Base-by-base conservation (phyloP, 495 filamentous ascomycete genomes). In the Penicillium paxilli region DNA sequence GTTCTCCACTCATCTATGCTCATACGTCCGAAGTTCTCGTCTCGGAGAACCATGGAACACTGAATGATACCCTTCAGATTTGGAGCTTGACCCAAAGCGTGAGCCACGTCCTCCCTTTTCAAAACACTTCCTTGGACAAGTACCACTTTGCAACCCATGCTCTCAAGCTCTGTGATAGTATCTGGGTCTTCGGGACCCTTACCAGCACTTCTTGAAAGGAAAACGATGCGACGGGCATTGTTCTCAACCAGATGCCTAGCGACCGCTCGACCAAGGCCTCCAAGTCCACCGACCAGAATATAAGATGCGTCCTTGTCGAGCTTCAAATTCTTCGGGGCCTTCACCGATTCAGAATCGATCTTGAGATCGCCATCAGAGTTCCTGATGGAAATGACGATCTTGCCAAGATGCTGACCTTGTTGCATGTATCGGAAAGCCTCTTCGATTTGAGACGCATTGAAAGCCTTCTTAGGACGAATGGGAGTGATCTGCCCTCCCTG, bases 241-340 rank as follows among this genome's bases (percentile, higher is more conserved):
- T 75, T 71, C 16, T 72, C 60, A 5, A 78, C 80, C 78, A 89
- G 82, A 79, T 80, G 85, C 0, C 64, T 69, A 0, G 82, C 63
- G 44, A 88, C 68, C 21, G 78, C 70, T 44, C 78, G 68, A 9
- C 85, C 85, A 1, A 89, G 65, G 28, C 84, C 86, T 14, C 85
- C 85, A 1, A 80, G 52, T 4, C 77, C 78, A 17, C 79, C 80
- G 4, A 73, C 58, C 12, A 82, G 65, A 0, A 83, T 62, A 41
- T 80, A 79, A 0, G 63, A 5, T 17, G 12, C 10, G 20, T 10
- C 8, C 1, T 11, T 28, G 10, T 41, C 33, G 37, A 11, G n/a
- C n/a, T 41, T 41, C 17, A 4, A 3, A 3, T 11, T 3, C 17
- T 20, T n/a, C n/a, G 3, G 17, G 20, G 20, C 37, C 37, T 41